Evolutionary conservation across 257 asterid species (phyloP).

Genomic region (Solanum clarkiae): DNA sequence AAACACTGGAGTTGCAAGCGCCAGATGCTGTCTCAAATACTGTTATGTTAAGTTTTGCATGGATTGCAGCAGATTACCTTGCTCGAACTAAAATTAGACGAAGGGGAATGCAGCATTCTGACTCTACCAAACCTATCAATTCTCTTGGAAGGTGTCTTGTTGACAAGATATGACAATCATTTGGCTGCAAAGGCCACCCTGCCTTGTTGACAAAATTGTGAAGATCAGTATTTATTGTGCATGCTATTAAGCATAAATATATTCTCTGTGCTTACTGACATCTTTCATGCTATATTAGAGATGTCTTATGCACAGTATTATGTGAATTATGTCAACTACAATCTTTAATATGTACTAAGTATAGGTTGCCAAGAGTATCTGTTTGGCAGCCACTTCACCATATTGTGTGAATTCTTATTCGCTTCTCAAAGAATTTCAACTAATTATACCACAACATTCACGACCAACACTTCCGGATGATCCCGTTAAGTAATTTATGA

Average conservation of each 20-base stretch:
- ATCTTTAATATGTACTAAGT: too few relatives aligned
- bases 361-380: too few relatives aligned
- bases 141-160: conserved; percentile 63
- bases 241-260: not conserved
- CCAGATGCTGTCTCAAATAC: conserved; percentile 26
- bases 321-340: not conserved
- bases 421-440: too few relatives aligned
- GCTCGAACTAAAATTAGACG: conserved; percentile 59
- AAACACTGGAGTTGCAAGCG: conserved; percentile 23
- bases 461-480: too few relatives aligned
- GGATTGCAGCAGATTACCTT: conserved; percentile 94
- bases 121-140: conserved; percentile 50
- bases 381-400: too few relatives aligned
- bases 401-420: too few relatives aligned
- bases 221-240: not conserved
- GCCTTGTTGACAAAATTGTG: not conserved
- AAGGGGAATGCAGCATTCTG: conserved; percentile 17
- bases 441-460: too few relatives aligned
- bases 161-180: conserved; percentile 40
- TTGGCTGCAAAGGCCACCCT: conserved; percentile 1
- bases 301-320: not conserved
- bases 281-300: not conserved
- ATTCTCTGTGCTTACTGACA: too few relatives aligned
- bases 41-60: conserved; percentile 75
- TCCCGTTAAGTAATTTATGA: too few relatives aligned